Evolutionary conservation across 108 stramenopile species (phyloP).

Genomic region (Fragilaria crotonensis): DNA sequence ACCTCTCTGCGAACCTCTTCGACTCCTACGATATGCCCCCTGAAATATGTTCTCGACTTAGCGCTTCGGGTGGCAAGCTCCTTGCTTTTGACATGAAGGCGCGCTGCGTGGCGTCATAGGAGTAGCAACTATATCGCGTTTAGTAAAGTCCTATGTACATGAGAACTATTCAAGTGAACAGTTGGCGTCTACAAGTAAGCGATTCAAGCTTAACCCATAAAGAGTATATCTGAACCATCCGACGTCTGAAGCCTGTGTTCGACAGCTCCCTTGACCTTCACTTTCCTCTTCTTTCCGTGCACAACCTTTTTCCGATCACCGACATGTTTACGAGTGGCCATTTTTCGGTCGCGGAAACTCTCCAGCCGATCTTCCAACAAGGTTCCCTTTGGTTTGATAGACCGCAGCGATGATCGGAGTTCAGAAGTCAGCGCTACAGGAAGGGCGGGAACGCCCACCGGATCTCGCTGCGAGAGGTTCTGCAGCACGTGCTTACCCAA

Average conservation of each 20-base stretch:
- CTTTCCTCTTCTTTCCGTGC: constrained; percentile 58
- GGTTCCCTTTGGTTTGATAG: constrained; percentile 73
- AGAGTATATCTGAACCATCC: not conserved
- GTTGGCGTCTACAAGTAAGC: too few relatives aligned
- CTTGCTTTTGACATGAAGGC: too few relatives aligned
- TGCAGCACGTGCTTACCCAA: constrained; percentile 46
- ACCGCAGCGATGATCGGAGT: constrained; percentile 47
- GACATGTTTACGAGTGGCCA: constrained; percentile 51
- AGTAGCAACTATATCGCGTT: too few relatives aligned
- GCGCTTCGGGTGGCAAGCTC: too few relatives aligned
- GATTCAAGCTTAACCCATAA: constrained; percentile 1
- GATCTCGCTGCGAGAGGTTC: constrained; percentile 42
- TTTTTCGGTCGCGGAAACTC: constrained; percentile 66
- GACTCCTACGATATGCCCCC: too few relatives aligned
- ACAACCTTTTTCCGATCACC: constrained; percentile 47
- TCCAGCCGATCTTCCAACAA: constrained; percentile 71
- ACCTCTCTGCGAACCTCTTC: too few relatives aligned
- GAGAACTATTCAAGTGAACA: too few relatives aligned
- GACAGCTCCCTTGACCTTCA: constrained; percentile 15
- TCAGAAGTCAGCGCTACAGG: constrained; percentile 76
- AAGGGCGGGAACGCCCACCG: constrained; percentile 57
- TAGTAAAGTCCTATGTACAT: too few relatives aligned
- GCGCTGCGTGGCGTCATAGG: too few relatives aligned
- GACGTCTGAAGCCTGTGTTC: not conserved
- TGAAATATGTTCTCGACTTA: too few relatives aligned